phyloP scores from a whole-genome alignment of 176 grass and related monocot species.

The Carex pumila region DNA sequence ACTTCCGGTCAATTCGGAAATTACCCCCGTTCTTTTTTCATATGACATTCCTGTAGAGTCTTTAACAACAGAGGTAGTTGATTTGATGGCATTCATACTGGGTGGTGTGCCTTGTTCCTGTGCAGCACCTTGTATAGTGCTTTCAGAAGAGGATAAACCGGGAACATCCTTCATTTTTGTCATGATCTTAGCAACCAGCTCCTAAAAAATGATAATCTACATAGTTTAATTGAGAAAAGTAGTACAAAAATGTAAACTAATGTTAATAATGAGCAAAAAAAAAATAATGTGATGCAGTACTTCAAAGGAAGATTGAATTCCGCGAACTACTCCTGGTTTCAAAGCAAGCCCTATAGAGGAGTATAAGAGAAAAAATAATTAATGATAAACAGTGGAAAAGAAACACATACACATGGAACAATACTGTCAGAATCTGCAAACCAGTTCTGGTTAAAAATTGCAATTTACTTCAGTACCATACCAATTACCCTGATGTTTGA shows the following conservation, averaged over 20 bases:
- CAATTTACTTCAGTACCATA: conserved; percentile 11
- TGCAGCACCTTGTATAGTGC: conserved; percentile 19
- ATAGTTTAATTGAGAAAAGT: conserved; percentile 15
- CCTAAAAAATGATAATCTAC: conserved; percentile 26
- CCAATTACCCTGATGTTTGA: background rate
- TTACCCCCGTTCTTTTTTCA: conserved; percentile 17
- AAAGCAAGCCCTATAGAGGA: conserved; percentile 54
- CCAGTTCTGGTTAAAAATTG: background rate
- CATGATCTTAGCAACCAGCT: conserved; percentile 49
- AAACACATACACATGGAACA: background rate
- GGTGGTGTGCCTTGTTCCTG: background rate
- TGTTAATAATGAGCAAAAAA: background rate
- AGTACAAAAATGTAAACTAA: conserved; percentile 12
- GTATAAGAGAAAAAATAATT: conserved; percentile 16
- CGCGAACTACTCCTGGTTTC: conserved; percentile 58
- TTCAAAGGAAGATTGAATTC: conserved; percentile 58
- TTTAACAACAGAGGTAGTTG: conserved; percentile 25
- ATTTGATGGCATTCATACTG: background rate
- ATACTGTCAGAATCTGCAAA: background rate
- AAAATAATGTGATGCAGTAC: conserved; percentile 29
- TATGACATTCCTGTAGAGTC: conserved; percentile 15
- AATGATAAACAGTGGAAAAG: conserved; percentile 19
- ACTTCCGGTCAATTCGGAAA: conserved; percentile 23
- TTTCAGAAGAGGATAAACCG: conserved; percentile 26
- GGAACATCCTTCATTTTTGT: conserved; percentile 38